Conservation (phyloP, 768 basidiomycete species). For the Leccinum rimulosum region DNA sequence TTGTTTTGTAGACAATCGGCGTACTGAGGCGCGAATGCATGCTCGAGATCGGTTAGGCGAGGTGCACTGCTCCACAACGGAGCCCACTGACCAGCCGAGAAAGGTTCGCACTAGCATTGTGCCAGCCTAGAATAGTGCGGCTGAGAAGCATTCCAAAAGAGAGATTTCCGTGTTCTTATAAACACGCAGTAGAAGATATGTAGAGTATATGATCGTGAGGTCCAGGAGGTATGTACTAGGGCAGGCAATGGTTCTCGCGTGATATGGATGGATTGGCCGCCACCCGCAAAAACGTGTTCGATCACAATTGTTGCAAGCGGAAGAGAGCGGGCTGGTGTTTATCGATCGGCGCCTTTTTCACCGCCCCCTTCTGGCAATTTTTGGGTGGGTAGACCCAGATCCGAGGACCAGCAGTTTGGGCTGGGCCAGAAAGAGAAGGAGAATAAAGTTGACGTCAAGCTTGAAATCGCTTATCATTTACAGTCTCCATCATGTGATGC, state of each 20-base stretch:
- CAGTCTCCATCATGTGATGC: conserved; percentile 13
- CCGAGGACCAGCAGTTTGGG: conserved; percentile 20
- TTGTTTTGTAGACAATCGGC: conserved; percentile 15
- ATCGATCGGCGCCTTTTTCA: conserved; percentile 31
- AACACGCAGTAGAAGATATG: conserved; percentile 11
- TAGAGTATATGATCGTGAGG: conserved; percentile 24
- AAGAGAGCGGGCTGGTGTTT: conserved; percentile 18
- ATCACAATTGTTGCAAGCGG: conserved; percentile 9
- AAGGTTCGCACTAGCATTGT: conserved; percentile 21
- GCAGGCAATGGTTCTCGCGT: conserved; percentile 13
- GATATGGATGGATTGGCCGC: conserved; percentile 18
- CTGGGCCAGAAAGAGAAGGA: conserved; percentile 3
- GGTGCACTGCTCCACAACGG: conserved; percentile 12
- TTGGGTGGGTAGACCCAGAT: not conserved
- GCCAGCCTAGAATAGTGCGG: conserved; percentile 25
- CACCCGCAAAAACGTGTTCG: conserved; percentile 11
- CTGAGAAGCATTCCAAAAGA: conserved; percentile 21
- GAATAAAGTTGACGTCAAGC: conserved; percentile 20
- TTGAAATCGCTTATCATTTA: conserved; percentile 15
- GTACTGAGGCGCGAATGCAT: conserved; percentile 21
- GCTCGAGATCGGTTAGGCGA: conserved; percentile 21
- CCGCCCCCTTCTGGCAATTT: conserved; percentile 15
- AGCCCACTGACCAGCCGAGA: conserved; percentile 15
- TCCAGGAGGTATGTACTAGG: not conserved
- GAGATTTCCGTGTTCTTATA: conserved; percentile 5